Evolutionary conservation across 371 early-diverging fungal species (phyloP), one percentile per base, ranked within the genome.

Genomic region (Syncephalastrum monosporum): DNA sequence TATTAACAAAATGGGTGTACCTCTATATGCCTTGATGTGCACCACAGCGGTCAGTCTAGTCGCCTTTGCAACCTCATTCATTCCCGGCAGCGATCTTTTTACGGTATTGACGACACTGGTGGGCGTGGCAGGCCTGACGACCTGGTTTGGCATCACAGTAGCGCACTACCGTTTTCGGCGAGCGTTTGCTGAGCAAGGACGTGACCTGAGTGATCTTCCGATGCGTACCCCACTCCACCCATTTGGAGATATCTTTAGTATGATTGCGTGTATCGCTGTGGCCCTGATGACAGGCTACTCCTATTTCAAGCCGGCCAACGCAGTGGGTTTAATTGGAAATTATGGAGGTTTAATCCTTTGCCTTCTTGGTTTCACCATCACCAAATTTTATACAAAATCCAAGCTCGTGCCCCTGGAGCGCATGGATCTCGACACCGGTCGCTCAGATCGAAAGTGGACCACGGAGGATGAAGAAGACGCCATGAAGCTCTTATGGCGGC

Each of bases 131-230:
- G 72, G 71, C 46, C 64, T 70, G 33, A 71, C 70, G 12, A 87
- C 88, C 38, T 95, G 95, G 94, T 56, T 83, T 51, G 82, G 83
- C 42, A 93, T 95, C 49, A 66, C 82, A 15, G 60, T 87, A 49
- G 78, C 84, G 42, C 93, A 94, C 59, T 81, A 82, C 60, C 84
- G 94, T 12, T 94, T 94, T 85, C 89, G 94, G 17, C 74, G 69
- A 21, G 93, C 92, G 19, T 85, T 81, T 50, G 70, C 75, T 29
- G 80, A 74, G 5, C 94, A 95, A 61, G 88, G 89, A 7, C 76
- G 72, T 48, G 50, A 56, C 4, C 57, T 87, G 16, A 52, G 60
- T 4, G 85, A 86, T 17, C 72, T 95, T 24, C 93, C 93, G 0
- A 92, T 91, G 58, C 57, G 49, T 8, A 82, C 93, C 0, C 83